Evolutionary conservation across 495 filamentous ascomycete species (phyloP), one percentile per base, ranked within the genome.

Genomic region (Letharia lupina): DNA sequence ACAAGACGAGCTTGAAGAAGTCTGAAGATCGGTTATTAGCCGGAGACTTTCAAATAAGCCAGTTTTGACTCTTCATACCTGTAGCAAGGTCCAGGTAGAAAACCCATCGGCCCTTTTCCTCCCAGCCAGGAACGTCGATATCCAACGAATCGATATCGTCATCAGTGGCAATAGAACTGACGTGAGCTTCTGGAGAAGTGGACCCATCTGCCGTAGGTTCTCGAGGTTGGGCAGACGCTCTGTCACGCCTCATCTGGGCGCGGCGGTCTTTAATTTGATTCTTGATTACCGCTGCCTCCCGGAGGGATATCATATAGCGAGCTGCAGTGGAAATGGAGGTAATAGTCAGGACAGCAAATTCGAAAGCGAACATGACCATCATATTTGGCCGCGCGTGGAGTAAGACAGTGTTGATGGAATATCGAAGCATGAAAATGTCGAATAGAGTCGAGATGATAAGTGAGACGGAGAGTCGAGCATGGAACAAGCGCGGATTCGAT

Each of bases 341-440:
- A 15, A 95, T 86, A 6, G 85, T 79, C 65, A 98, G 76, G 65
- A 98, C 85, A 16, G 92, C 91, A 70, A 98, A 98, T 74, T 98
- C 94, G 70, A 98, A 98, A 23, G 92, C 87, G 72, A 98, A 98
- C 92, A 98, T 98, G 64, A 98, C 91, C 95, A 98, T 98, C 91
- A 98, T 97, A 63, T 94, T 92, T 0, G 94, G 92, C 28, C 90
- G 85, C 1, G 94, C 90, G 67, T 91, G 86, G 56, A 88, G 83
- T 28, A 96, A 85, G 37, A 98, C 92, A 3, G 89, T 90, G 13
- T 85, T 81, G 70, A 96, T 78, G 67, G 88, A 88, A 72, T 97
- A 96, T 35, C 77, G 80, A 66, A 97, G 80, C 77, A 98, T 84
- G 69, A 82, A 87, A 35, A 83, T 72, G 75, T 95, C 86, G 76